Evolutionary conservation across 2,329 filamentous ascomycete genomes (phyloP).

Genomic region (Aspergillus sp.): DNA sequence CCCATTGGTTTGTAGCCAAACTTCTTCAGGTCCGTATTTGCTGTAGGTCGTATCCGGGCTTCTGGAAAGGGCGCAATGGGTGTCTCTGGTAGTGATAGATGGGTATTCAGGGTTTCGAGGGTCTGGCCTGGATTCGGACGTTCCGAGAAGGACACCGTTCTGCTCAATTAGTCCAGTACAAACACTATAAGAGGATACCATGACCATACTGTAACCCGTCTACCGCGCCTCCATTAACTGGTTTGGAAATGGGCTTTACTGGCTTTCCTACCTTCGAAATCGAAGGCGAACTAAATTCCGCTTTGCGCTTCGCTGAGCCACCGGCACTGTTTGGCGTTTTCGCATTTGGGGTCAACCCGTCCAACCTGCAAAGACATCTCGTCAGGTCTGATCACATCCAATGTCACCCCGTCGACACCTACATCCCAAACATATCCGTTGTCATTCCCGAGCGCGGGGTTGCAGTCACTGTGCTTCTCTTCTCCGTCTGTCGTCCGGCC

Average conservation of each 20-base stretch:
- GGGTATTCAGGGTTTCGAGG: slow-evolving; percentile 72
- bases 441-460: slow-evolving; percentile 54
- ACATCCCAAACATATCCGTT: slow-evolving; percentile 78
- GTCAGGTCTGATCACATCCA: not conserved
- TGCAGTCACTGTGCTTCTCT: slow-evolving; percentile 47
- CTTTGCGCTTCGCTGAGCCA: slow-evolving; percentile 47
- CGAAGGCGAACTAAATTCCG: slow-evolving; percentile 41
- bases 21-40: slow-evolving; percentile 82
- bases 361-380: slow-evolving; percentile 42
- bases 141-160: slow-evolving; percentile 61
- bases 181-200: not conserved
- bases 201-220: slow-evolving; percentile 32
- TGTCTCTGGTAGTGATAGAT: slow-evolving; percentile 58
- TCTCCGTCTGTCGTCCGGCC: slow-evolving; percentile 52
- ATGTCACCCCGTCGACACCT: slow-evolving; percentile 18
- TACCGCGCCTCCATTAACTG: slow-evolving; percentile 18
- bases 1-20: slow-evolving; percentile 85
- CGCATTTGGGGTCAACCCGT: slow-evolving; percentile 61
- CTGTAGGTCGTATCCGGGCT: slow-evolving; percentile 72
- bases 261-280: slow-evolving; percentile 36
- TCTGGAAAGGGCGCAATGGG: slow-evolving; percentile 66
- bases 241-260: slow-evolving; percentile 28
- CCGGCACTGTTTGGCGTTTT: slow-evolving; percentile 24
- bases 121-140: slow-evolving; percentile 72
- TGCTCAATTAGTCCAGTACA: slow-evolving; percentile 16